These are phyloP conservation scores for Podospora bellae-mahoneyi DNA, from an alignment of 495 filamentous ascomycete genomes.

Conservation along the genomic window DNA sequence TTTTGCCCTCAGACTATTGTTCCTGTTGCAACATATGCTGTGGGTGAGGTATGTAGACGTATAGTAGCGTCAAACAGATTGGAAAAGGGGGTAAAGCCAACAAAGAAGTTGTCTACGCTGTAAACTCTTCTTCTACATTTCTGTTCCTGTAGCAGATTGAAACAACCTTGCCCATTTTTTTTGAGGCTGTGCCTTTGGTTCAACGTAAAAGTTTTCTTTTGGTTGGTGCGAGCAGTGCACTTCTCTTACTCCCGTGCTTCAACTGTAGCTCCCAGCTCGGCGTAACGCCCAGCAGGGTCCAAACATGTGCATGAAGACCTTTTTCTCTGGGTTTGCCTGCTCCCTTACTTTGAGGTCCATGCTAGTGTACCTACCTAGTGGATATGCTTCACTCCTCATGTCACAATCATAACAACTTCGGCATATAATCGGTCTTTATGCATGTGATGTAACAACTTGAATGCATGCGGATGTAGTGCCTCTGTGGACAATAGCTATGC, in stretches of 20 bases:
- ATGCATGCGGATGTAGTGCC: neutral
- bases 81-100: neutral
- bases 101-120: neutral
- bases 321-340: too few relatives aligned
- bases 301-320: too few relatives aligned
- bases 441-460: neutral
- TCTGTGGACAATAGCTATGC: neutral
- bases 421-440: neutral
- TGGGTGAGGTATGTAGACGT: neutral
- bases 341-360: too few relatives aligned
- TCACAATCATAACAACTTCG: neutral
- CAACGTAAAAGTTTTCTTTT: neutral
- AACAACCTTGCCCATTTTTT: neutral
- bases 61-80: too few relatives aligned
- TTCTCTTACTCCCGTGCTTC: neutral
- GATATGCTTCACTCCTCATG: neutral
- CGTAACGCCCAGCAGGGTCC: too few relatives aligned
- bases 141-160: neutral
- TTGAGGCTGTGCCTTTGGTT: neutral
- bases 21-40: too few relatives aligned
- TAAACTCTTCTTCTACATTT: too few relatives aligned
- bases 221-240: neutral
- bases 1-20: neutral
- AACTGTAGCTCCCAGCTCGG: neutral
- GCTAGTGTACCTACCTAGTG: too few relatives aligned